phyloP scores from a whole-genome alignment of 108 stramenopile species.

The Cylindrotheca closterium region DNA sequence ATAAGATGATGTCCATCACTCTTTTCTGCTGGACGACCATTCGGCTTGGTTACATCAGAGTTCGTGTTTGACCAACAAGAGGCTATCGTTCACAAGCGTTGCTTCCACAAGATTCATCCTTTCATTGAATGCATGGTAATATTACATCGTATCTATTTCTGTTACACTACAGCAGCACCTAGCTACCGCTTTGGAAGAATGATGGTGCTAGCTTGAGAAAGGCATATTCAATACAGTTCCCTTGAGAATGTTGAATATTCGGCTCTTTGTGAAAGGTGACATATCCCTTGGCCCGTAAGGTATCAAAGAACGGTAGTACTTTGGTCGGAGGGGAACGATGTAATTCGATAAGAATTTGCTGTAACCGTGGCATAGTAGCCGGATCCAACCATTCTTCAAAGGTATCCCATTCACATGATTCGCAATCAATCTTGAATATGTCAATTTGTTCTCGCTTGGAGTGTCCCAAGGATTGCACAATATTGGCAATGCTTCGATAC shows the following conservation, averaged over 20 bases:
- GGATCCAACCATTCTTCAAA: constrained; percentile 40
- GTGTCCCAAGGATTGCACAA: constrained; percentile 53
- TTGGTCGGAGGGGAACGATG: background rate
- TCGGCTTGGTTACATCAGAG: too few species aligned
- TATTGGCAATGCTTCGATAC: constrained; percentile 28
- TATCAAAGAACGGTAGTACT: constrained; percentile 5
- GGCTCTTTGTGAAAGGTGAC: constrained; percentile 39
- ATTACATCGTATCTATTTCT: too few species aligned
- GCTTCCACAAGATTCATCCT: too few species aligned
- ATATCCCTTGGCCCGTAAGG: constrained; percentile 19
- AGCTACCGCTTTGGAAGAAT: too few species aligned
- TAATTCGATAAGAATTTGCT: background rate
- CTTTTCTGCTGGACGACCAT: too few species aligned
- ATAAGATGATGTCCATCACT: too few species aligned
- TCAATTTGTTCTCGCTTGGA: constrained; percentile 44
- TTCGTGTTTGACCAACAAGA: too few species aligned
- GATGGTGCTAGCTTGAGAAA: constrained; percentile 7
- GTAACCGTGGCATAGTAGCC: background rate
- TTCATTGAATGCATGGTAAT: too few species aligned
- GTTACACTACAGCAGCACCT: too few species aligned
- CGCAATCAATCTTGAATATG: constrained; percentile 74
- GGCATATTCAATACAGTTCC: constrained; percentile 13
- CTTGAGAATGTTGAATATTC: constrained; percentile 26
- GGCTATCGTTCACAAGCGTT: too few species aligned
- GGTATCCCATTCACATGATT: constrained; percentile 59